Conservation (phyloP, 257 asterid species). For the Petunia axillaris region DNA sequence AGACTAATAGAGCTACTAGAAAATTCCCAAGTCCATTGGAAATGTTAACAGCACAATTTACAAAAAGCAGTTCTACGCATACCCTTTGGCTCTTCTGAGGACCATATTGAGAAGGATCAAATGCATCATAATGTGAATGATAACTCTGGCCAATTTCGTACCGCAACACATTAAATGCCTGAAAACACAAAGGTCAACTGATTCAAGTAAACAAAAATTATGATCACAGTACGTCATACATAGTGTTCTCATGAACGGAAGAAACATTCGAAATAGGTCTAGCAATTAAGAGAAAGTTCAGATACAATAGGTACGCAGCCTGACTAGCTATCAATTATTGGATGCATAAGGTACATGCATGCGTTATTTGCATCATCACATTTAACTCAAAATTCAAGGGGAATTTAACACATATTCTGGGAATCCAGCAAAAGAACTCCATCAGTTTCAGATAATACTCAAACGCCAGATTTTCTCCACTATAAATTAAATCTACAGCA, state of each 20-base stretch:
- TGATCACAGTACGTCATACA: slow-evolving; percentile 4
- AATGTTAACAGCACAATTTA: not conserved
- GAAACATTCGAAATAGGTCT: not conserved
- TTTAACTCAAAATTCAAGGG: slow-evolving; percentile 1
- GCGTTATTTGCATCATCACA: not conserved
- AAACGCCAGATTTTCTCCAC: not conserved
- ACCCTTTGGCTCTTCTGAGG: slow-evolving; percentile 98
- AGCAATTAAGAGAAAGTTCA: not conserved
- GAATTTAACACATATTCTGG: not conserved
- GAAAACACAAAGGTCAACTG: slow-evolving; percentile 38
- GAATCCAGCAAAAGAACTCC: not conserved
- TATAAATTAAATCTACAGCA: slow-evolving; percentile 1
- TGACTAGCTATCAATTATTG: not conserved
- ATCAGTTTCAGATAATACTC: slow-evolving; percentile 11
- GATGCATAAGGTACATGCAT: not conserved
- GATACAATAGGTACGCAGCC: not conserved
- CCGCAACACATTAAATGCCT: slow-evolving; percentile 89
- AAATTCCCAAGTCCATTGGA: not conserved
- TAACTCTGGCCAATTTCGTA: slow-evolving; percentile 91
- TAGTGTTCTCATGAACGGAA: not conserved
- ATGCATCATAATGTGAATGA: slow-evolving; percentile 88
- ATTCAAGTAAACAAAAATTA: slow-evolving; percentile 26
- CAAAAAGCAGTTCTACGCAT: slow-evolving; percentile 19
- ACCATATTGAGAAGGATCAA: slow-evolving; percentile 88
- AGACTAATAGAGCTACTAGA: not conserved